Base-by-base conservation (phyloP, 768 basidiomycete genomes). In the Leucocoprinus leucothites region DNA sequence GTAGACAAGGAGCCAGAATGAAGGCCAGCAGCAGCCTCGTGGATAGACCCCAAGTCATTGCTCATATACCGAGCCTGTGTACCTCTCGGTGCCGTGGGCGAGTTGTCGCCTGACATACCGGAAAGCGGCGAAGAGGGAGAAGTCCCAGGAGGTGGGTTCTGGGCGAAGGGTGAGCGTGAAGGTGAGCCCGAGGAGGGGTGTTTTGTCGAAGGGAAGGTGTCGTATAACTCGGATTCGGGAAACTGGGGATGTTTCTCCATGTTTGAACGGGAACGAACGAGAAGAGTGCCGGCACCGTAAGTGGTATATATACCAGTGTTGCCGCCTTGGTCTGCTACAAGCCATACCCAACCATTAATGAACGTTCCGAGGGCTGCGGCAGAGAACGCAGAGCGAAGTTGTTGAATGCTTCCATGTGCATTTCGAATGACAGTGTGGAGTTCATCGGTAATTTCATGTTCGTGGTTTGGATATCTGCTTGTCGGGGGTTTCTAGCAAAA, bases 261-360 rank as follows among this genome's bases (percentile, higher is more conserved):
- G 56, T 69, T 64, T 16, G 24, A 47, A 34, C 84, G 75, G 28
- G 84, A 85, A 21, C 85, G 77, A 58, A 95, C 79, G 62, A 98
- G 85, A 19, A 97, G 76, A 1, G 96, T 96, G 16, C 92, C 93
- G 0, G 91, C 79, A 4, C 91, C 94, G 64, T 93, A 91, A 0
- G 95, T 96, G 14, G 92, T 89, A 47, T 94, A 69, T 58, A 95
- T 78, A 22, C 84, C 93, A 31, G 74, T 76, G 60, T 80, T 77
- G 14, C 83, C 84, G 3, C 67, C 64, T 18, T 70, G 63, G 72
- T 92, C 89, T 2, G 81, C 81, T 57, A 95, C 92, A 67, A 96
- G 81, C 95, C 94, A 96, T 53, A 94, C 76, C 75, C 82, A 94
- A 50, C 92, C 92, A 26, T 81, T 82, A 54, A 84, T 84, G 63